These are phyloP conservation scores for Rutstroemia sydowiana DNA, from an alignment of 2,329 filamentous ascomycete genomes.

Conservation along the genomic window DNA sequence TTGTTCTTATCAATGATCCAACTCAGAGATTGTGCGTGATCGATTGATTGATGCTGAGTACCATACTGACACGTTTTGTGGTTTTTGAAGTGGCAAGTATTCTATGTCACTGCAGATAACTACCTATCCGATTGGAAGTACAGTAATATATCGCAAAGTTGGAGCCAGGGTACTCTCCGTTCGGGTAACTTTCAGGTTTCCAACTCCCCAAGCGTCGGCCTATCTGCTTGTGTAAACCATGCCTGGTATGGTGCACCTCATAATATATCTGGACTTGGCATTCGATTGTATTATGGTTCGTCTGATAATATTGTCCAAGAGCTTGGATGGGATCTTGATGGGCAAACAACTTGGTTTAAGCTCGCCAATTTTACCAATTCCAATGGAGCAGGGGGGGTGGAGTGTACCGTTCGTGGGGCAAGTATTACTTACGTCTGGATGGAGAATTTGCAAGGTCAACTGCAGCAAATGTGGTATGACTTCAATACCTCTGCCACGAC, in stretches of 20 bases:
- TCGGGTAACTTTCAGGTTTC: not conserved
- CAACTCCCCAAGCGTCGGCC: not conserved
- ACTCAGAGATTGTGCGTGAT: too few relatives aligned
- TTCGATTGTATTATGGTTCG: not conserved
- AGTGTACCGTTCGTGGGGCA: not conserved
- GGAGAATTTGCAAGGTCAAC: not conserved
- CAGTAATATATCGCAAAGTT: conserved; percentile 1
- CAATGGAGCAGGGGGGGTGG: not conserved
- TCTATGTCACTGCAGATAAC: not conserved
- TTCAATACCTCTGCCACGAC: not conserved
- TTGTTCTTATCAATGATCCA: too few relatives aligned
- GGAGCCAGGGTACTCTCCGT: not conserved
- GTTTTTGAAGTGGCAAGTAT: not conserved
- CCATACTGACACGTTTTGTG: not conserved
- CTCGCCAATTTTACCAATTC: not conserved
- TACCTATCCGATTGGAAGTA: not conserved
- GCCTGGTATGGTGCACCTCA: not conserved
- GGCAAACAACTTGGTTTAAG: not conserved
- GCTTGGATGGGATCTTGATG: conserved; percentile 3
- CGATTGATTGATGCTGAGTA: not conserved
- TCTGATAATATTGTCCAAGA: not conserved
- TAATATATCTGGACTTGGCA: not conserved
- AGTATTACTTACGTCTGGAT: conserved; percentile 1
- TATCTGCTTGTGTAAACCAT: not conserved
- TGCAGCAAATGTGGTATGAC: conserved; percentile 2